Evolutionary conservation across 208 protist species (phyloP).

Genomic region (Kentomonas sorsogonicus): DNA sequence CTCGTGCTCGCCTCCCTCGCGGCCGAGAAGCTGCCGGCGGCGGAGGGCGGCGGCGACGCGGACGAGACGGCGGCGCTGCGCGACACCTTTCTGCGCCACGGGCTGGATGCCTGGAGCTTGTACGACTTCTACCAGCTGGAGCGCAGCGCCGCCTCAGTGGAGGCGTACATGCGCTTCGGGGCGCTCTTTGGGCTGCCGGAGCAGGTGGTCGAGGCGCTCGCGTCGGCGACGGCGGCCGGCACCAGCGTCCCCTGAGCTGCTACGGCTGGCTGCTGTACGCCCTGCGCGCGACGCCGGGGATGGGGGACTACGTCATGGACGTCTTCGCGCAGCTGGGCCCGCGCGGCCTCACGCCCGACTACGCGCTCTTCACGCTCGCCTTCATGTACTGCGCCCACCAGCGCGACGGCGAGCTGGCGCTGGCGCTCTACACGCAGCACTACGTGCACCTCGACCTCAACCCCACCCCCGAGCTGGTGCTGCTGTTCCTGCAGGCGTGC

Average conservation of each 20-base stretch:
- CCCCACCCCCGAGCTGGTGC: constrained; percentile 78
- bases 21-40: constrained; percentile 29
- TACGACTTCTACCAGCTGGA: constrained; percentile 83
- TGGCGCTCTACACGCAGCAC: constrained; percentile 68
- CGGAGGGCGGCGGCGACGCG: not conserved
- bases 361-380: constrained; percentile 66
- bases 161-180: constrained; percentile 76
- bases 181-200: constrained; percentile 41
- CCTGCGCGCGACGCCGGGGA: constrained; percentile 49
- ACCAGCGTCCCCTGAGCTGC: constrained; percentile 59
- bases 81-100: constrained; percentile 31
- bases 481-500: constrained; percentile 77
- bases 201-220: constrained; percentile 63
- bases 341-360: constrained; percentile 73
- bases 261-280: constrained; percentile 79
- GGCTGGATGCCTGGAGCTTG: constrained; percentile 78
- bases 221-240: constrained; percentile 49
- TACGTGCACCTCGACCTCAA: constrained; percentile 59
- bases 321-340: constrained; percentile 56
- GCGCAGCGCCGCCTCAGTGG: constrained; percentile 45
- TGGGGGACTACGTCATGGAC: constrained; percentile 77
- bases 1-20: constrained; percentile 64
- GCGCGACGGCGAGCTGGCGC: constrained; percentile 67
- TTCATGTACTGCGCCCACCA: constrained; percentile 79
- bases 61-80: not conserved